These are phyloP conservation scores for Novakomyces olei DNA, from an alignment of 805 yeast species.

Conservation along the genomic window DNA sequence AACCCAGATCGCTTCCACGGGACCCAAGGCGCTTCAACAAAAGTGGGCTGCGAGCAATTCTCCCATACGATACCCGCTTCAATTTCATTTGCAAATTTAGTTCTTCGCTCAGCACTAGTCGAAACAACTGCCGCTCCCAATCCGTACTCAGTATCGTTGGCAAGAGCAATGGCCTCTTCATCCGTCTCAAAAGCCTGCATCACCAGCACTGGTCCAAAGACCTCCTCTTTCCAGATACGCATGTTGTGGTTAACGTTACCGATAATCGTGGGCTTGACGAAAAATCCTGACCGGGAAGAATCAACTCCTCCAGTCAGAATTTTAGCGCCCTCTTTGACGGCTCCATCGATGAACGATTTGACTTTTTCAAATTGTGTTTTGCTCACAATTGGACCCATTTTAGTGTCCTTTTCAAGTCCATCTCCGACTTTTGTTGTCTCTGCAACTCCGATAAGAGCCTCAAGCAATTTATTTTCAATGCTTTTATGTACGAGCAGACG, in stretches of 20 bases:
- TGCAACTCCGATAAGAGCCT: constrained; percentile 20
- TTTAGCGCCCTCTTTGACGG: constrained; percentile 1
- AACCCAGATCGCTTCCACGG: constrained; percentile 3
- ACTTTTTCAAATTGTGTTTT: constrained; percentile 1
- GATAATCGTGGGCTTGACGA: constrained; percentile 54
- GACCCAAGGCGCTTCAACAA: neutral
- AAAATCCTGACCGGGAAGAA: constrained; percentile 19
- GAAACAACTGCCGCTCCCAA: constrained; percentile 69
- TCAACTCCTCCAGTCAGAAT: constrained; percentile 1
- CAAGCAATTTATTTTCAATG: constrained; percentile 26
- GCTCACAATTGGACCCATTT: constrained; percentile 4
- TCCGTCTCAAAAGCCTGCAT: constrained; percentile 42
- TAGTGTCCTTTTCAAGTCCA: constrained; percentile 25
- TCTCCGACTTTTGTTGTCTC: constrained; percentile 26
- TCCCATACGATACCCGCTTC: constrained; percentile 51
- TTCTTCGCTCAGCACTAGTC: constrained; percentile 40
- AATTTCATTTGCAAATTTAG: constrained; percentile 34
- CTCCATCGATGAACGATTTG: constrained; percentile 1
- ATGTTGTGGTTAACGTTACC: constrained; percentile 43
- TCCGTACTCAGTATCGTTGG: constrained; percentile 57
- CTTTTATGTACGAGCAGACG: constrained; percentile 35
- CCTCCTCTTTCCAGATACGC: constrained; percentile 55
- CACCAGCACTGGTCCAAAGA: constrained; percentile 70
- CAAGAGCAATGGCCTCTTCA: constrained; percentile 44
- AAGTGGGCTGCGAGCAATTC: constrained; percentile 27